These are phyloP conservation scores for Euphorbia schlechtendalii DNA, from an alignment of 441 rosid species.

Conservation along the genomic window DNA sequence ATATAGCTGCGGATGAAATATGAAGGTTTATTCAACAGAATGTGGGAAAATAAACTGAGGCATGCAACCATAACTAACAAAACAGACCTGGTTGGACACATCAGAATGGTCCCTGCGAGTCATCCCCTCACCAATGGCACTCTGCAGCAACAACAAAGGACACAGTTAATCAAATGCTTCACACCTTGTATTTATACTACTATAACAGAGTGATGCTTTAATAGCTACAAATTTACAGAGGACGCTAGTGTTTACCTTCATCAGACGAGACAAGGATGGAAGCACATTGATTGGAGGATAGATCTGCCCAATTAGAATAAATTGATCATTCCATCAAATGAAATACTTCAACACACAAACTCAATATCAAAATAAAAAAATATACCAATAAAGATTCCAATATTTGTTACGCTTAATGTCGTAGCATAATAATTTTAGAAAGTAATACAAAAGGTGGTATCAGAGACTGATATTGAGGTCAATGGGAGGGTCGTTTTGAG, in stretches of 20 bases:
- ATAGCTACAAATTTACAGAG: not conserved
- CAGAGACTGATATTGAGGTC: no score
- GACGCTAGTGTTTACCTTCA: slow-evolving; percentile 46
- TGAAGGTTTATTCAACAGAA: not conserved
- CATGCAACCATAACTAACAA: not conserved
- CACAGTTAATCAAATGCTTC: not conserved
- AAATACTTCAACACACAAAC: not conserved
- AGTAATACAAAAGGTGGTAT: not conserved
- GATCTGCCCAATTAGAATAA: slow-evolving; percentile 44
- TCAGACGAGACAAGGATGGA: slow-evolving; percentile 96
- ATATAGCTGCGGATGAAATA: slow-evolving; percentile 52
- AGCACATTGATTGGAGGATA: slow-evolving; percentile 98
- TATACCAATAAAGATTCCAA: not conserved
- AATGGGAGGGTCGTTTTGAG: not conserved
- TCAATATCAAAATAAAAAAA: not conserved
- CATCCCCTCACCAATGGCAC: slow-evolving; percentile 99
- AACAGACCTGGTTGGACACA: slow-evolving; percentile 90
- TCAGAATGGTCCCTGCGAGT: slow-evolving; percentile 95
- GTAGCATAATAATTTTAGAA: not conserved
- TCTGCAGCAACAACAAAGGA: slow-evolving; percentile 33
- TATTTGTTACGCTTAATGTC: not conserved
- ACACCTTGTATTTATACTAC: not conserved
- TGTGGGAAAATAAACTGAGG: not conserved
- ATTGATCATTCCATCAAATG: not conserved
- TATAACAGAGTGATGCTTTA: not conserved